A percentile compares a stretch with the other conserved stretches of the same genome.
Conservation (phyloP, 2,329 filamentous ascomycete species). For the Celoporthe dispersa region DNA sequence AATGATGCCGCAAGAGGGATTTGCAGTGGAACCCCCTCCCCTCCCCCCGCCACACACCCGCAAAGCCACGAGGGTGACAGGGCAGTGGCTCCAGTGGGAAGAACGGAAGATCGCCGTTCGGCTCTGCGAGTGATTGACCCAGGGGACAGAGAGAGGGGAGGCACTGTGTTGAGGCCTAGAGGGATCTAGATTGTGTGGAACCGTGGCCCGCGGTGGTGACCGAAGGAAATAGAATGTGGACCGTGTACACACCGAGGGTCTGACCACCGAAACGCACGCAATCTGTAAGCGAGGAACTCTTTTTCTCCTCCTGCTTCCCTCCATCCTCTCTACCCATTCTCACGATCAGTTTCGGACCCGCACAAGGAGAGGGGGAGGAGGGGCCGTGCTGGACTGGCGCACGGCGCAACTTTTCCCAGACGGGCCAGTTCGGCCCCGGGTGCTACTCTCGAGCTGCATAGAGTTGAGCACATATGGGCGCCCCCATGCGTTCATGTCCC, state of each 20-base stretch:
- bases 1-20: not conserved
- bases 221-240: not conserved
- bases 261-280: slow-evolving; percentile 6
- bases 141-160: not conserved
- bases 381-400: not conserved
- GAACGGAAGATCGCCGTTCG: not conserved
- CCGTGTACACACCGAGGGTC: slow-evolving; percentile 7
- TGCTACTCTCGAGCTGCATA: not conserved
- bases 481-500: not conserved
- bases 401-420: slow-evolving; percentile 7
- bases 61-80: too few species aligned
- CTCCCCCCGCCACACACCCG: not conserved
- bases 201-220: not conserved
- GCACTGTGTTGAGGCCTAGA: not conserved
- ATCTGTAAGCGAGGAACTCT: not conserved
- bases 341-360: not conserved
- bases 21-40: not conserved
- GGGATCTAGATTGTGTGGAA: slow-evolving; percentile 1
- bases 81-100: not conserved
- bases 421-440: not conserved
- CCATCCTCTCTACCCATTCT: not conserved
- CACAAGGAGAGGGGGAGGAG: not conserved
- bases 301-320: not conserved
- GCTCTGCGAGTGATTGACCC: slow-evolving; percentile 1
- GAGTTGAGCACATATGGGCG: not conserved